Conservation (phyloP, 257 asterid genomes). For the Misopates orontium region DNA sequence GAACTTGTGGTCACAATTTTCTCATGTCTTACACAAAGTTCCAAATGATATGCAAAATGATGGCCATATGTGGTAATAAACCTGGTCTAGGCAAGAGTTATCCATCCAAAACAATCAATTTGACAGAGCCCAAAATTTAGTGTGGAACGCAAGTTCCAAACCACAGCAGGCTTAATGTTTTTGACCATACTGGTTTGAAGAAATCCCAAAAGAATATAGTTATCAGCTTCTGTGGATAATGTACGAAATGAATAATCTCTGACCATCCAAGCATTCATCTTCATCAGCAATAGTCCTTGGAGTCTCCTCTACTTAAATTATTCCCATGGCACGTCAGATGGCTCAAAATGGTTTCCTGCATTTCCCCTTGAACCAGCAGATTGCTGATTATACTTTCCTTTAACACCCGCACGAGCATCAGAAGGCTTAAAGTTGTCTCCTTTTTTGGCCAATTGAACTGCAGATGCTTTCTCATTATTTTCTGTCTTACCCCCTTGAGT, state of each 20-base stretch:
- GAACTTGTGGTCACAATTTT: background rate
- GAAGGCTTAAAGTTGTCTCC: slow-evolving; percentile 25
- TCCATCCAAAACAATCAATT: background rate
- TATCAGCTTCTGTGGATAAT: background rate
- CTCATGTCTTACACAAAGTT: background rate
- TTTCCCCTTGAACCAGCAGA: background rate
- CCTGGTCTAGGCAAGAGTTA: no score
- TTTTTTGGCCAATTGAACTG: slow-evolving; percentile 22
- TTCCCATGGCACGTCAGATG: slow-evolving; percentile 36
- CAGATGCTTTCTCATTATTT: slow-evolving; percentile 26
- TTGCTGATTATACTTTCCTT: slow-evolving; percentile 7
- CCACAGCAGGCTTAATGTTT: background rate
- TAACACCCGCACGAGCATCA: slow-evolving; percentile 14
- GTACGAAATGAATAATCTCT: slow-evolving; percentile 27
- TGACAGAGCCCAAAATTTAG: background rate
- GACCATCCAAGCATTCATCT: slow-evolving; percentile 34
- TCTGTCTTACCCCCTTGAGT: slow-evolving; percentile 33
- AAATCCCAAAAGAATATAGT: background rate
- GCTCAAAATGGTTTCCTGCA: slow-evolving; percentile 12
- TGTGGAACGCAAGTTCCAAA: slow-evolving; percentile 1
- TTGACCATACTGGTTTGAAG: background rate
- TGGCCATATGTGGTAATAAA: no score
- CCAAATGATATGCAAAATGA: no score
- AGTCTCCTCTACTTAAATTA: slow-evolving; percentile 13
- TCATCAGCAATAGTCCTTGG: slow-evolving; percentile 27